phyloP scores from a whole-genome alignment of 179 eudicot species.

The Actinidia arguta region DNA sequence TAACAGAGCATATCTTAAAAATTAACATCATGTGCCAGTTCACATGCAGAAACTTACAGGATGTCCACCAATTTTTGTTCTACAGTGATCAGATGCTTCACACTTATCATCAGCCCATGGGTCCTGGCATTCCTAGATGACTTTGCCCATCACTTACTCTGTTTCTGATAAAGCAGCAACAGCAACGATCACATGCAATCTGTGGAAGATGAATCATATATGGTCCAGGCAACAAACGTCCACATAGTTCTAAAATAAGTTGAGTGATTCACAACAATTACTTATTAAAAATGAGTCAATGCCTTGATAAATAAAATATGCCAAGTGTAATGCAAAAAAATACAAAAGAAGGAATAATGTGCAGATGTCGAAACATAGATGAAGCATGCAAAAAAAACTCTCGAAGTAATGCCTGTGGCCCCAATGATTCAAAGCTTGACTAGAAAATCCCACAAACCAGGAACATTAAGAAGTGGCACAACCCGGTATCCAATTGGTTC shows the following conservation, averaged over 20 bases:
- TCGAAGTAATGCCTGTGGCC: no score
- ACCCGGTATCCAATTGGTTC: no score
- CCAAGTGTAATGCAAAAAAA: no score
- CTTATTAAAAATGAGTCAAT: no score
- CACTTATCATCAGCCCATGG: constrained; percentile 74
- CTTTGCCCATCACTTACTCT: constrained; percentile 60
- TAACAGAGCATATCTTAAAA: background rate
- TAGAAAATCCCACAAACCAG: no score
- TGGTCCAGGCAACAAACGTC: background rate
- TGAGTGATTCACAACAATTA: background rate
- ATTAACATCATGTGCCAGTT: background rate
- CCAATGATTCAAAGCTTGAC: no score
- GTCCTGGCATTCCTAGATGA: constrained; percentile 78
- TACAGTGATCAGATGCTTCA: constrained; percentile 78
- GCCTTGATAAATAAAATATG: no score
- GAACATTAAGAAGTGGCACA: no score
- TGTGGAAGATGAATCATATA: background rate
- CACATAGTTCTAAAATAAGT: background rate
- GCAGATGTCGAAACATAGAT: no score
- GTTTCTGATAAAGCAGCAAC: constrained; percentile 23
- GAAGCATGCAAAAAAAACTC: no score
- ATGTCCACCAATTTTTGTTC: constrained; percentile 80
- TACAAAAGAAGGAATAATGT: no score
- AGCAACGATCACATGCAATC: background rate
- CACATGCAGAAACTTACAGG: constrained; percentile 55